phyloP scores from a whole-genome alignment of 306 rosid genomes.

The Cicer cuneatum region DNA sequence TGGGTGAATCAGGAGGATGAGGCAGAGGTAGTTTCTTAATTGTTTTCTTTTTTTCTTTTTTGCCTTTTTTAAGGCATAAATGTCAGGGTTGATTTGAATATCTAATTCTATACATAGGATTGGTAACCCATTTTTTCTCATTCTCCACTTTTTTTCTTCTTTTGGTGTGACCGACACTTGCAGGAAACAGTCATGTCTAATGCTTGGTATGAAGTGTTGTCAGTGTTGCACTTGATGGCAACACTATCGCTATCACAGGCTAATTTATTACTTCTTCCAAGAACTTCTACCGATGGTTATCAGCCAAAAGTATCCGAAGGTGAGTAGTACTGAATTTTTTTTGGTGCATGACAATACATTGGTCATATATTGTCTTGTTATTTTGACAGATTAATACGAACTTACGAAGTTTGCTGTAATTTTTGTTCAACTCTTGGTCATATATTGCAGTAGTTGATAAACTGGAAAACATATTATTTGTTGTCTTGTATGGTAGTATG shows the following conservation, averaged over 20 bases:
- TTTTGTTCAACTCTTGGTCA: slow-evolving; percentile 23
- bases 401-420: background rate
- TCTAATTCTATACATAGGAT: slow-evolving; percentile 33
- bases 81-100: slow-evolving; percentile 18
- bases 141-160: background rate
- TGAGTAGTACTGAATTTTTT: slow-evolving; percentile 37
- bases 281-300: slow-evolving; percentile 74
- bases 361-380: slow-evolving; percentile 1
- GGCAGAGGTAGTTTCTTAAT: slow-evolving; percentile 59
- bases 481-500: slow-evolving; percentile 26
- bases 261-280: slow-evolving; percentile 90
- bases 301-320: slow-evolving; percentile 96
- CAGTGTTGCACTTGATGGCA: slow-evolving; percentile 93
- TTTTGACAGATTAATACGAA: slow-evolving; percentile 10
- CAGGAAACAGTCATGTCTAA: slow-evolving; percentile 87
- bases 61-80: background rate
- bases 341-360: slow-evolving; percentile 28
- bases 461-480: slow-evolving; percentile 31
- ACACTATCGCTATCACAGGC: slow-evolving; percentile 80
- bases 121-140: slow-evolving; percentile 9
- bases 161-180: slow-evolving; percentile 37
- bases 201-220: slow-evolving; percentile 95
- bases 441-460: slow-evolving; percentile 32
- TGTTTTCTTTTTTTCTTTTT: background rate
- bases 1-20: slow-evolving; percentile 98